Percentiles rank a stretch among this genome's conserved stretches.
Conservation (phyloP, 1,139 yeast species). For the Magnusiomyces magnusii region DNA sequence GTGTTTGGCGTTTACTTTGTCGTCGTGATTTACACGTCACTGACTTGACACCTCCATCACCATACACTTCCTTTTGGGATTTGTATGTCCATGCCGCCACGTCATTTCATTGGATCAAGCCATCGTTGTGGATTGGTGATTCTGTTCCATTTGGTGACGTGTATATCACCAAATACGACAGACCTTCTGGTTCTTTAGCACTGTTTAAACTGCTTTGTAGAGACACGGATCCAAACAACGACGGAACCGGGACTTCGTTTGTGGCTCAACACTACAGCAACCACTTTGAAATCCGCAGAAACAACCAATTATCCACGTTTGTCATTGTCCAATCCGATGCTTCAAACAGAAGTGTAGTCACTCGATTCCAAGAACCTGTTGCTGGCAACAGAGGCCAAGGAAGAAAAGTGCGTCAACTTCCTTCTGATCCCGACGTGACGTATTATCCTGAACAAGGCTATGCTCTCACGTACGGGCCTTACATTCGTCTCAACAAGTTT, state of each 20-base stretch:
- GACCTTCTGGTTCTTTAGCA: conserved; percentile 20
- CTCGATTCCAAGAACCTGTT: conserved; percentile 1
- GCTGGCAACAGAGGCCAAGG: background rate
- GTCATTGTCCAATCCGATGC: background rate
- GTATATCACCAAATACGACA: conserved; percentile 24
- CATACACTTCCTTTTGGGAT: conserved; percentile 15
- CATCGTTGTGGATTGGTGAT: conserved; percentile 29
- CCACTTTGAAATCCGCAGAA: conserved; percentile 3
- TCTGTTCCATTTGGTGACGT: conserved; percentile 25
- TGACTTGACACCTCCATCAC: conserved; percentile 17
- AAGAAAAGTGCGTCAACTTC: background rate
- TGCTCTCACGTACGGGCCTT: conserved; percentile 8
- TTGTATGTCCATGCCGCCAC: conserved; percentile 3
- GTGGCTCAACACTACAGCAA: conserved; percentile 11
- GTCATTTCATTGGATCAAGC: conserved; percentile 24
- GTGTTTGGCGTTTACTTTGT: conserved; percentile 22
- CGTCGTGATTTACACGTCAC: conserved; percentile 16
- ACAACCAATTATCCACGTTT: background rate
- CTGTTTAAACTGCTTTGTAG: conserved; percentile 16
- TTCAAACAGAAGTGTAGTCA: background rate
- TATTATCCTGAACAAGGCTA: background rate
- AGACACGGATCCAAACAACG: conserved; percentile 8
- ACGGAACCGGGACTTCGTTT: background rate
- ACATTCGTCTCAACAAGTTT: conserved; percentile 9
- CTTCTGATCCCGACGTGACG: conserved; percentile 3